A percentile compares a stretch with the other conserved stretches of the same genome.
phyloP scores from a whole-genome alignment of 1,284 basidiomycete genomes.

The Naganishia sp. region DNA sequence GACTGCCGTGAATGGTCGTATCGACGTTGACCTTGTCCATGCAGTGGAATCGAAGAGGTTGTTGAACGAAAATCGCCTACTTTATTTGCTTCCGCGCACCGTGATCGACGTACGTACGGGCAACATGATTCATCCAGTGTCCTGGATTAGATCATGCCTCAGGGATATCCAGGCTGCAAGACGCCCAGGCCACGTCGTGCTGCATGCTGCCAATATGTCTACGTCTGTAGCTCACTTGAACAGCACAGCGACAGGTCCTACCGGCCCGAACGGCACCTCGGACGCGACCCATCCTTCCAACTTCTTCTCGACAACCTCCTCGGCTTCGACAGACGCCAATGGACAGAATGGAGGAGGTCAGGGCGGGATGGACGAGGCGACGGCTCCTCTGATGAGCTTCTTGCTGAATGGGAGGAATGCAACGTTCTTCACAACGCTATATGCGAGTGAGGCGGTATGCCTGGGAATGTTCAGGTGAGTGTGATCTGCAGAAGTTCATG shows the following conservation, averaged over 20 bases:
- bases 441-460: conserved; percentile 86
- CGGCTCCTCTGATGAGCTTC: conserved; percentile 62
- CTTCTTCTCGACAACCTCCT: conserved; percentile 17
- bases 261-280: background rate
- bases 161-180: background rate
- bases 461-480: conserved; percentile 85
- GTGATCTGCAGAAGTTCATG: too few relatives aligned
- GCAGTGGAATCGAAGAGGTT: too few relatives aligned
- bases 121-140: background rate
- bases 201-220: conserved; percentile 1
- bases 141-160: background rate
- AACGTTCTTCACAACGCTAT: conserved; percentile 77
- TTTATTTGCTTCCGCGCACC: conserved; percentile 11
- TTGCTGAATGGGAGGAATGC: conserved; percentile 77
- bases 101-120: background rate
- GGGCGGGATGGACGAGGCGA: conserved; percentile 35
- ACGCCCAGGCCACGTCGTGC: background rate
- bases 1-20: background rate
- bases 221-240: conserved; percentile 8
- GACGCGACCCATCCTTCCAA: conserved; percentile 1
- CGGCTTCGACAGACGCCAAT: conserved; percentile 1
- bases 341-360: conserved; percentile 1
- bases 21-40: background rate
- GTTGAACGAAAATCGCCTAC: background rate
- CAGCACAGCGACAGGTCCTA: background rate